phyloP scores from a whole-genome alignment of 305 asterid species.

The Striga hermonthica region DNA sequence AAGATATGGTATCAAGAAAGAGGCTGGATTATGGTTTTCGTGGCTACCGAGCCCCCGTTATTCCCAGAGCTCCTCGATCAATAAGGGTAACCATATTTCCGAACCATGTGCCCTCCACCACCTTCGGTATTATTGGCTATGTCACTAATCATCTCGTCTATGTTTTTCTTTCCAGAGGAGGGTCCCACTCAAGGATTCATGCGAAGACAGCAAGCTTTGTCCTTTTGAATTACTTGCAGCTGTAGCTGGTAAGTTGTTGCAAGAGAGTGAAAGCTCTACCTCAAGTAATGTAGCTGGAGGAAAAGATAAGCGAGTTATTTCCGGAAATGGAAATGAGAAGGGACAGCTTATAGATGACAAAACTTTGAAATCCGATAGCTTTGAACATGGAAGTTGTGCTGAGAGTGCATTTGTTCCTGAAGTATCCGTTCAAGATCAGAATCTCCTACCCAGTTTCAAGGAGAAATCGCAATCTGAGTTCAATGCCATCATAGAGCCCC shows the following conservation, averaged over 20 bases:
- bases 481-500: constrained; percentile 44
- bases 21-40: constrained; percentile 45
- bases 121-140: constrained; percentile 16
- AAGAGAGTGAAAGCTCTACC: constrained; percentile 77
- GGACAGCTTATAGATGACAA: constrained; percentile 41
- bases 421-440: constrained; percentile 36
- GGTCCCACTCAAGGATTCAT: constrained; percentile 41
- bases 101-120: constrained; percentile 19
- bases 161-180: constrained; percentile 48
- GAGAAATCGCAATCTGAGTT: constrained; percentile 40
- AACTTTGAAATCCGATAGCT: constrained; percentile 48
- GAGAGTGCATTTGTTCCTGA: constrained; percentile 67
- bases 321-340: constrained; percentile 33
- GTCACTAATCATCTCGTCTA: constrained; percentile 26
- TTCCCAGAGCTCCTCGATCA: constrained; percentile 76
- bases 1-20: constrained; percentile 59
- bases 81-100: constrained; percentile 43
- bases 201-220: constrained; percentile 53
- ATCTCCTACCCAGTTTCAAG: constrained; percentile 35
- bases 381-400: constrained; percentile 74
- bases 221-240: constrained; percentile 85
- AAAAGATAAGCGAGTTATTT: constrained; percentile 37
- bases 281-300: constrained; percentile 58
- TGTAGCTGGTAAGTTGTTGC: constrained; percentile 76
- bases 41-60: constrained; percentile 44